Percentiles rank a stretch among this genome's conserved stretches.
These are phyloP conservation scores for Arthroderma sp. DNA, from an alignment of 2,329 filamentous ascomycete genomes.

Conservation along the genomic window DNA sequence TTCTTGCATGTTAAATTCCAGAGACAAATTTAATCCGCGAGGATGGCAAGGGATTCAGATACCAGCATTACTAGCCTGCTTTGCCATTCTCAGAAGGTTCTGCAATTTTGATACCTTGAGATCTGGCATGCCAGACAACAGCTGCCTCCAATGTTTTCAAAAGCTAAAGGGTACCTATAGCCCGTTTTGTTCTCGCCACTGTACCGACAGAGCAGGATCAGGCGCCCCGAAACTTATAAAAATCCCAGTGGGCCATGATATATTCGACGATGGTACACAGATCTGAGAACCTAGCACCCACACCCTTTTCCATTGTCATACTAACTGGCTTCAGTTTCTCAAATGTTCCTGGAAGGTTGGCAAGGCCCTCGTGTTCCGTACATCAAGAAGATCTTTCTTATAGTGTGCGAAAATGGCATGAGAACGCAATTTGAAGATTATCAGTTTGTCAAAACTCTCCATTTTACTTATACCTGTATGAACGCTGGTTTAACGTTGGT, in stretches of 20 bases:
- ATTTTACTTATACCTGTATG: background rate
- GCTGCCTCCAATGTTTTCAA: constrained; percentile 1
- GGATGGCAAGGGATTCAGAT: no score
- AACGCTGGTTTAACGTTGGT: background rate
- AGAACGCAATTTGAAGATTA: constrained; percentile 1
- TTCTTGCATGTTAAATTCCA: no score
- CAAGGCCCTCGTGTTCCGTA: background rate
- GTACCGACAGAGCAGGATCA: background rate
- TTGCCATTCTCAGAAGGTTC: no score
- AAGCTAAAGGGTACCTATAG: background rate
- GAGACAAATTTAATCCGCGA: no score
- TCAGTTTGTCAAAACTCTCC: background rate
- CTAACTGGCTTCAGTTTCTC: background rate
- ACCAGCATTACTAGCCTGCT: no score
- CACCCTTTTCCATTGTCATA: background rate
- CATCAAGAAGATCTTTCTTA: constrained; percentile 1
- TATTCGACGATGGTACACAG: constrained; percentile 1
- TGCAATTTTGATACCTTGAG: background rate
- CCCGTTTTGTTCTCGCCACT: constrained; percentile 1
- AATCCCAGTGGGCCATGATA: background rate
- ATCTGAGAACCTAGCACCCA: background rate
- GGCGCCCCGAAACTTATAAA: constrained; percentile 1
- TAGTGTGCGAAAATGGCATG: background rate
- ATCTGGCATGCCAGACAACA: constrained; percentile 1
- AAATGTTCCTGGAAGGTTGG: background rate